phyloP scores from a whole-genome alignment of 257 asterid genomes.

The Ilex asprella region DNA sequence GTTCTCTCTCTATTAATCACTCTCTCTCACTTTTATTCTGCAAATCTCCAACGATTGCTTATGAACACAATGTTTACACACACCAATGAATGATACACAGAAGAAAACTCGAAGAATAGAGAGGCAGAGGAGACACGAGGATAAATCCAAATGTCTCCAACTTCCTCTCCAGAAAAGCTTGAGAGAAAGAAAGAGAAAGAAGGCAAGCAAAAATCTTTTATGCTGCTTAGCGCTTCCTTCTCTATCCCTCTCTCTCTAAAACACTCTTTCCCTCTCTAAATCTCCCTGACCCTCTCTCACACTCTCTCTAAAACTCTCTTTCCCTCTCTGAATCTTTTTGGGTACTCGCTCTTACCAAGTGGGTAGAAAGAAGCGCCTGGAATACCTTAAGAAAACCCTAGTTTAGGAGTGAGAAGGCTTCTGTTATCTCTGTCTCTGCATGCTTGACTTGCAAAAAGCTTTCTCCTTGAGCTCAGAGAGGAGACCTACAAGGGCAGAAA shows the following conservation, averaged over 20 bases:
- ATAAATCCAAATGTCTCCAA: constrained; percentile 73
- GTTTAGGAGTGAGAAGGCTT: constrained; percentile 13
- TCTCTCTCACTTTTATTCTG: not conserved
- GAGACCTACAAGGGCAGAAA: constrained; percentile 8
- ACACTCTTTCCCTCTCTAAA: constrained; percentile 5
- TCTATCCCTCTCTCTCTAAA: constrained; percentile 28
- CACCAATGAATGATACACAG: not conserved
- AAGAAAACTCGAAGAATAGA: constrained; percentile 16
- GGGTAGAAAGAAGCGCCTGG: too few species aligned
- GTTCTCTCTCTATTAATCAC: not conserved
- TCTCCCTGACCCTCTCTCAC: too few species aligned
- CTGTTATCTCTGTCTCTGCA: constrained; percentile 45
- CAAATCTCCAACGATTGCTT: not conserved
- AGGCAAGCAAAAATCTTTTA: constrained; percentile 13
- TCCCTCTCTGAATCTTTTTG: constrained; percentile 5
- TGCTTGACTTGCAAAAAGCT: constrained; percentile 48
- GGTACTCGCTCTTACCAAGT: too few species aligned
- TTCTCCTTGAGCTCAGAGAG: constrained; percentile 19
- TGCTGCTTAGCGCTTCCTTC: constrained; percentile 37
- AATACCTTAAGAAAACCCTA: constrained; percentile 37
- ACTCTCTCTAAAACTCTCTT: not conserved
- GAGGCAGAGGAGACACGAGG: constrained; percentile 94
- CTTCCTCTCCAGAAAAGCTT: constrained; percentile 49
- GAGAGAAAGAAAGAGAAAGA: constrained; percentile 38
- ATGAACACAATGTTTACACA: not conserved